A percentile compares a stretch with the other conserved stretches of the same genome.
These are phyloP conservation scores for Podaxis rugospora DNA, from an alignment of 768 basidiomycete genomes.

Conservation along the genomic window DNA sequence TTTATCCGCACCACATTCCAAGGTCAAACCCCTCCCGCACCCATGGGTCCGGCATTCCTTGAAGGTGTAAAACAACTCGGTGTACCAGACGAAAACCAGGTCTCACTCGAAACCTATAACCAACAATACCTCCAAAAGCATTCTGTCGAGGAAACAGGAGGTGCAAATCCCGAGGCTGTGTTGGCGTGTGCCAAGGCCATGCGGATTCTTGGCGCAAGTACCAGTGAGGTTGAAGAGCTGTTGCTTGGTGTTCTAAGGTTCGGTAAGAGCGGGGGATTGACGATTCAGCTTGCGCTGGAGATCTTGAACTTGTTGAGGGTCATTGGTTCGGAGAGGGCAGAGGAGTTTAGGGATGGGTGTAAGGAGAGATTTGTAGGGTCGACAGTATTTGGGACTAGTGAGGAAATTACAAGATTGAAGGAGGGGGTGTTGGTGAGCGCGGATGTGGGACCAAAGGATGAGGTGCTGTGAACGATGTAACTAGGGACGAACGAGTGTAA, in stretches of 20 bases:
- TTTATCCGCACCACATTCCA: slow-evolving; percentile 32
- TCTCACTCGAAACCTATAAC: slow-evolving; percentile 65
- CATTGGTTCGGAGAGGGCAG: slow-evolving; percentile 49
- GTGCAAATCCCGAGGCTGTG: slow-evolving; percentile 35
- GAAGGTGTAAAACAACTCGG: slow-evolving; percentile 47
- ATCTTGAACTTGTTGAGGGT: slow-evolving; percentile 44
- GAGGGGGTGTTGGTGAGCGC: slow-evolving; percentile 19
- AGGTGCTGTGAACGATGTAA: background rate
- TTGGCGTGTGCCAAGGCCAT: slow-evolving; percentile 63
- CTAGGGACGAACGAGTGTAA: background rate
- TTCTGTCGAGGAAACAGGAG: slow-evolving; percentile 19
- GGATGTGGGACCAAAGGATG: background rate
- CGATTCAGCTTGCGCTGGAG: slow-evolving; percentile 44
- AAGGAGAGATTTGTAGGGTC: slow-evolving; percentile 53
- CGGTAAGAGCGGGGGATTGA: slow-evolving; percentile 21
- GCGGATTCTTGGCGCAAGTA: slow-evolving; percentile 38
- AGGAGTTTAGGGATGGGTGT: slow-evolving; percentile 59
- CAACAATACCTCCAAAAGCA: slow-evolving; percentile 71
- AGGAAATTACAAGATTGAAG: slow-evolving; percentile 43
- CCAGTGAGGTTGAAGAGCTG: slow-evolving; percentile 57
- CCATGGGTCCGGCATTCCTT: slow-evolving; percentile 46
- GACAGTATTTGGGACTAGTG: slow-evolving; percentile 57
- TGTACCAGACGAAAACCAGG: slow-evolving; percentile 28
- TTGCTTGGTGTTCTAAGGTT: slow-evolving; percentile 46
- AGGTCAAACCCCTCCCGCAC: slow-evolving; percentile 38